Evolutionary conservation across 345 rosid species (phyloP).

Genomic region (Reutealis trisperma): DNA sequence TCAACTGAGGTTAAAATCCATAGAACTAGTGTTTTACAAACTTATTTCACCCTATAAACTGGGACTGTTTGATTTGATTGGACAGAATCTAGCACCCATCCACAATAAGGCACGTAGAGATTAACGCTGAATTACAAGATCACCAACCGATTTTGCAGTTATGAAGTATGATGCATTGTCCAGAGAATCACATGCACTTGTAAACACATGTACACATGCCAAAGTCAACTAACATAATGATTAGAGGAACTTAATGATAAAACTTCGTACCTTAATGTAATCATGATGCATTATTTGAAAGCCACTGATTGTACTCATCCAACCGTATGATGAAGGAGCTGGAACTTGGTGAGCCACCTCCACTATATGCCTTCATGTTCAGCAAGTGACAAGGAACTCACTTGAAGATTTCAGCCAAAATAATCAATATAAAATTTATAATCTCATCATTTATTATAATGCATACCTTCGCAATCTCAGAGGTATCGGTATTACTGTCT

Average conservation of each 20-base stretch:
- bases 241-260: neutral
- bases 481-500: slow-evolving; percentile 57
- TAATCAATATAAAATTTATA: neutral
- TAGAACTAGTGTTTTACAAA: neutral
- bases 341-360: slow-evolving; percentile 68
- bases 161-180: neutral
- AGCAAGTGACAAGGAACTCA: slow-evolving; percentile 3
- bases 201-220: too few species aligned
- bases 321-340: slow-evolving; percentile 89
- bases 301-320: slow-evolving; percentile 85
- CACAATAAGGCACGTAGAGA: neutral
- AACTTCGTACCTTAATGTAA: neutral
- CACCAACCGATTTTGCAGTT: neutral
- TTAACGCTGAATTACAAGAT: neutral
- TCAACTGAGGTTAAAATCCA: neutral
- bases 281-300: slow-evolving; percentile 19
- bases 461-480: slow-evolving; percentile 78
- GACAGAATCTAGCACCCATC: neutral
- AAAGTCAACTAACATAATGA: neutral
- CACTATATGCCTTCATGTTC: slow-evolving; percentile 78
- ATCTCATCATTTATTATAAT: neutral
- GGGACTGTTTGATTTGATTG: neutral
- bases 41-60: neutral
- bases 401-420: neutral
- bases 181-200: neutral